Percentiles rank a stretch among this genome's conserved stretches.
Conservation (phyloP, 2,329 filamentous ascomycete genomes). For the Aspergillus niger region DNA sequence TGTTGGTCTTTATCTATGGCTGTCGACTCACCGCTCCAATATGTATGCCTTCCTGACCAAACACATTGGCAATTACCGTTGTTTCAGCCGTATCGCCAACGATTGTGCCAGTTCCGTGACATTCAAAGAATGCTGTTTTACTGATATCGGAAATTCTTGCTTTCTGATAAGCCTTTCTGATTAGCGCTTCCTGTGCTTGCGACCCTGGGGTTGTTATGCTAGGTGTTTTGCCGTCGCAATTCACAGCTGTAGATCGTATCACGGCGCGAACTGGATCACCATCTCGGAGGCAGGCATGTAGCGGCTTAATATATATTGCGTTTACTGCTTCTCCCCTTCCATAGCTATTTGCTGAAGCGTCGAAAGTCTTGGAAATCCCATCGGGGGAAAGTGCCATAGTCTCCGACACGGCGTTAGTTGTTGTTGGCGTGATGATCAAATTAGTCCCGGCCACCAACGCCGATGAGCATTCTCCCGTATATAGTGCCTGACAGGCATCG, state of each 20-base stretch:
- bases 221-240: constrained; percentile 32
- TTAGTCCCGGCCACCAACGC: constrained; percentile 39
- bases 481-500: constrained; percentile 28
- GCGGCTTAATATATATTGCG: constrained; percentile 32
- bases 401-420: constrained; percentile 30
- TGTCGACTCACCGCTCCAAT: constrained; percentile 18
- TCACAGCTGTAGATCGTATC: constrained; percentile 33
- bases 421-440: constrained; percentile 34
- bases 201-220: constrained; percentile 22
- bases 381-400: constrained; percentile 38
- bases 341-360: constrained; percentile 32
- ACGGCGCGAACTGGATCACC: constrained; percentile 36
- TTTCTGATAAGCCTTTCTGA: constrained; percentile 13
- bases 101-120: constrained; percentile 23
- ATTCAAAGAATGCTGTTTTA: constrained; percentile 21
- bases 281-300: constrained; percentile 30
- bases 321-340: constrained; percentile 35
- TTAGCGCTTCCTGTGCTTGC: constrained; percentile 16
- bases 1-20: too few relatives aligned
- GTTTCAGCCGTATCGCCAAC: constrained; percentile 22
- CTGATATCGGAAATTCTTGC: background rate
- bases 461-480: constrained; percentile 15
- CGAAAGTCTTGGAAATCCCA: constrained; percentile 30
- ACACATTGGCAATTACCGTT: constrained; percentile 19
- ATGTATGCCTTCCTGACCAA: constrained; percentile 17